A percentile compares a stretch with the other conserved stretches of the same genome.
Conservation (phyloP, 164 flowering plant genomes). For the Malania oleifera region DNA sequence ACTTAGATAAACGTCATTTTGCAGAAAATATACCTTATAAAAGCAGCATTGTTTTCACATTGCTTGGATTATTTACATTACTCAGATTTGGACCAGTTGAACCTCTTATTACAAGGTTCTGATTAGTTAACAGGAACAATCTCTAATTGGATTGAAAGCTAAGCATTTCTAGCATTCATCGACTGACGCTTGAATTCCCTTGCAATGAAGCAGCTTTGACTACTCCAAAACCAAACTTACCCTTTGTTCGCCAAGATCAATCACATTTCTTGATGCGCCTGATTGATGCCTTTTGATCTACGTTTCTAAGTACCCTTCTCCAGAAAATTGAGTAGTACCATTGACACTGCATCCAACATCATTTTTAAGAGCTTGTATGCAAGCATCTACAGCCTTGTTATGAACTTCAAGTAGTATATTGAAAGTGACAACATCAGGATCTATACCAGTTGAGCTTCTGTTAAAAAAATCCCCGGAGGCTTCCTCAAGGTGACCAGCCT, state of each 20-base stretch:
- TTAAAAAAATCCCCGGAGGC: conserved; percentile 56
- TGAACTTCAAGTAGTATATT: conserved; percentile 87
- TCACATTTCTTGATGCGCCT: conserved; percentile 20
- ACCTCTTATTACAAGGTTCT: too few relatives aligned
- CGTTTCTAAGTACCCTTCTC: conserved; percentile 67
- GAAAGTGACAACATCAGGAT: conserved; percentile 86
- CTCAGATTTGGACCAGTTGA: too few relatives aligned
- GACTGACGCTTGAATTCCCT: too few relatives aligned
- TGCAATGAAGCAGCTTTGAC: background rate
- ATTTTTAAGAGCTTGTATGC: conserved; percentile 71
- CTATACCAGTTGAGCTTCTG: conserved; percentile 71
- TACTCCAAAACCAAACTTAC: background rate
- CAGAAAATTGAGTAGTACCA: conserved; percentile 68
- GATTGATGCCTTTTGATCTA: conserved; percentile 60
- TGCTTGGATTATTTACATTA: too few relatives aligned
- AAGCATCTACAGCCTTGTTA: conserved; percentile 71
- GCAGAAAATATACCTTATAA: too few relatives aligned
- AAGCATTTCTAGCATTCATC: too few relatives aligned
- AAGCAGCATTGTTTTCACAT: too few relatives aligned
- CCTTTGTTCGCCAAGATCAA: conserved; percentile 4
- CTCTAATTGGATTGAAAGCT: too few relatives aligned
- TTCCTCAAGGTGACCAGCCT: conserved; percentile 73
- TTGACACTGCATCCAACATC: conserved; percentile 91
- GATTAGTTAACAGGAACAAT: too few relatives aligned
- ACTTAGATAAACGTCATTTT: too few relatives aligned